phyloP scores from a whole-genome alignment of 2,329 filamentous ascomycete species.

The Epichloe aotearoae region DNA sequence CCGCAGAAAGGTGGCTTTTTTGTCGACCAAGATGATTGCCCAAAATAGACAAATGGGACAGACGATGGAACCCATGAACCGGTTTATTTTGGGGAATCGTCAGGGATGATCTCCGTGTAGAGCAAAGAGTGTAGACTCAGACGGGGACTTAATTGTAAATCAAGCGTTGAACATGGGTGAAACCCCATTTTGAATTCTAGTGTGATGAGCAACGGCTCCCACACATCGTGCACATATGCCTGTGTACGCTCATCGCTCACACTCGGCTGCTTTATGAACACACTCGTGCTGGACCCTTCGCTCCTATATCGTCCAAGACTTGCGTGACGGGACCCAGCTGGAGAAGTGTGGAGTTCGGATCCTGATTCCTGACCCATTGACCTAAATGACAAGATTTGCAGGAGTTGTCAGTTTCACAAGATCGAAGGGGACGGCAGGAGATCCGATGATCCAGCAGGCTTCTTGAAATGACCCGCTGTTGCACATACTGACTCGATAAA shows the following conservation, averaged over 20 bases:
- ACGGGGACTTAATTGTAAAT: not conserved
- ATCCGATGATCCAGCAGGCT: not conserved
- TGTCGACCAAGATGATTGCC: not conserved
- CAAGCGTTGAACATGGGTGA: not conserved
- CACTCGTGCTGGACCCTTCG: not conserved
- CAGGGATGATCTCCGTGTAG: not conserved
- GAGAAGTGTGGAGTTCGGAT: slow-evolving; percentile 3
- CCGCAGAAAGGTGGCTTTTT: slow-evolving; percentile 1
- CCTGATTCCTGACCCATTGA: slow-evolving; percentile 1
- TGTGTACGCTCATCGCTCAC: not conserved
- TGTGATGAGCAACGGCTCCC: not conserved
- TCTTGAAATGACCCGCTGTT: no score
- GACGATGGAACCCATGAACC: not conserved
- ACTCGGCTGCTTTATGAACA: not conserved
- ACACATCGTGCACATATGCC: not conserved
- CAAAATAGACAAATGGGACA: not conserved
- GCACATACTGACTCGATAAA: no score
- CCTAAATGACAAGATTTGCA: not conserved
- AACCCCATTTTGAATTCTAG: not conserved
- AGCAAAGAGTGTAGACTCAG: not conserved
- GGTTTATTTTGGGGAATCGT: not conserved
- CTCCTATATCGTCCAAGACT: not conserved
- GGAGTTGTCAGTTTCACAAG: not conserved
- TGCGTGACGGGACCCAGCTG: slow-evolving; percentile 1
- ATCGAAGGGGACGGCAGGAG: not conserved